phyloP scores from a whole-genome alignment of 2,329 filamentous ascomycete species.

The Dactylellina sp. region DNA sequence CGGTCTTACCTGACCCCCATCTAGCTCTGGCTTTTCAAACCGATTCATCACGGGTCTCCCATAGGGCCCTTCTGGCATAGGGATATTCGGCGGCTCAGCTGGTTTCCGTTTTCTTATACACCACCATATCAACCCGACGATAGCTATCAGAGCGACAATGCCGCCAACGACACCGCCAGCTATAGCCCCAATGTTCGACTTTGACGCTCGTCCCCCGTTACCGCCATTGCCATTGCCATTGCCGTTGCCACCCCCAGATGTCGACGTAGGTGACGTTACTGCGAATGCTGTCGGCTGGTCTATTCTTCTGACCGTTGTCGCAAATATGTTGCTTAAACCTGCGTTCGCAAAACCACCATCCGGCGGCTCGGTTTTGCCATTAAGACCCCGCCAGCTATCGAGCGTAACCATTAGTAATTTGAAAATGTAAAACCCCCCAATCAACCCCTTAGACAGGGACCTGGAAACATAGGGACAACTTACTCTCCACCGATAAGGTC shows the following conservation, averaged over 20 bases:
- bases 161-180: constrained; percentile 35
- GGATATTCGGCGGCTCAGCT: constrained; percentile 29
- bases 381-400: constrained; percentile 45
- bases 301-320: constrained; percentile 26
- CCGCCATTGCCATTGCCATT: no score
- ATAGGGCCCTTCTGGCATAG: constrained; percentile 1
- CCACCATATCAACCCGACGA: constrained; percentile 34
- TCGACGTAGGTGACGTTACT: neutral
- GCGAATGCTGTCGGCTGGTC: constrained; percentile 35
- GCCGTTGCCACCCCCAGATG: neutral
- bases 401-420: neutral
- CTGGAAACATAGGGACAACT: constrained; percentile 13
- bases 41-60: constrained; percentile 19
- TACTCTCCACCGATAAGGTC: constrained; percentile 47
- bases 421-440: no score
- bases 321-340: constrained; percentile 33
- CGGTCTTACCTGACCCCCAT: constrained; percentile 7
- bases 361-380: constrained; percentile 20
- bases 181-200: constrained; percentile 22
- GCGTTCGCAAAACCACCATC: constrained; percentile 33
- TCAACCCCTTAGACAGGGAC: no score
- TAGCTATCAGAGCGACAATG: constrained; percentile 16
- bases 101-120: constrained; percentile 15
- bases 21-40: constrained; percentile 51
- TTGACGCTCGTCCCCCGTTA: neutral